Percentiles rank a stretch among this genome's conserved stretches.
Evolutionary conservation across 83 land plant species (phyloP).

Genomic region (Picea mariana): DNA sequence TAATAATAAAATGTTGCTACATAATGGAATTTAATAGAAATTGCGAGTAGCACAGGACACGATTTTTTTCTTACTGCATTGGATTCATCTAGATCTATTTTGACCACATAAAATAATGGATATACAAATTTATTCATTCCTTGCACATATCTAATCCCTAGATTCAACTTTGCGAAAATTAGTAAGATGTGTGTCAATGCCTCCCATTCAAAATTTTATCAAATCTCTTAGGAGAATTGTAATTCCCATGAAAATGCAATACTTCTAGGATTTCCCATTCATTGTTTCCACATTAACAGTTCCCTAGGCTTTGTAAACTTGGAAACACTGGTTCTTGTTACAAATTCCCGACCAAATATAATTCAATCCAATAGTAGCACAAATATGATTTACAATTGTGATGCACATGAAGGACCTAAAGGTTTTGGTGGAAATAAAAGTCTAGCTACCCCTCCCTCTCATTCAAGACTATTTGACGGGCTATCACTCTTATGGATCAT

Average conservation of each 20-base stretch:
- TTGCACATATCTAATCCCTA: conserved; percentile 23
- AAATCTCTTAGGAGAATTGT: background rate
- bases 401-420: no score
- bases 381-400: conserved; percentile 22
- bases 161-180: conserved; percentile 24
- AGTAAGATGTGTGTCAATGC: conserved; percentile 21
- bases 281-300: background rate
- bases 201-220: conserved; percentile 15
- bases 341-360: background rate
- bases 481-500: no score
- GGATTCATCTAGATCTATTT: conserved; percentile 24
- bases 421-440: no score
- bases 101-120: conserved; percentile 27
- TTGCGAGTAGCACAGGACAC: background rate
- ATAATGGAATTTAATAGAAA: background rate
- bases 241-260: background rate
- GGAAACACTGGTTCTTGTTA: background rate
- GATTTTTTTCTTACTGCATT: conserved; percentile 13
- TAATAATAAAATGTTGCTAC: background rate
- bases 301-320: background rate
- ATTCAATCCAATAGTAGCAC: background rate
- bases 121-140: conserved; percentile 30
- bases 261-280: background rate
- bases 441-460: no score
- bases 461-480: no score